Evolutionary conservation across 805 yeast species (phyloP).

Genomic region (Monosporozyma aquatica): DNA sequence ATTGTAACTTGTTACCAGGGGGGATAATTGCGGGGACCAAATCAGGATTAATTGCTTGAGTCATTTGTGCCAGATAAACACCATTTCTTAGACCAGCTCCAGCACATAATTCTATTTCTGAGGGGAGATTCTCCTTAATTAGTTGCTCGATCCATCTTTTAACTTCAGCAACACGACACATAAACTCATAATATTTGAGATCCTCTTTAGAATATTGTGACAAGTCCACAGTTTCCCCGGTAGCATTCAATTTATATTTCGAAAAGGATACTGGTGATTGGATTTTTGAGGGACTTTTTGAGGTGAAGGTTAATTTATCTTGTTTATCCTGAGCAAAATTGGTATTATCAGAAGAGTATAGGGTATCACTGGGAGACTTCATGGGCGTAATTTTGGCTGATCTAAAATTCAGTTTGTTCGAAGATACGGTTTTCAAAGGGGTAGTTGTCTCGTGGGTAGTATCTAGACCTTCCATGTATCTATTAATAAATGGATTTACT

Average conservation of each 20-base stretch:
- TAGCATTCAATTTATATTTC: neutral
- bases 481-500: conserved; percentile 18
- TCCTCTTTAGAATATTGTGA: conserved; percentile 13
- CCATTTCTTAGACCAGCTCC: conserved; percentile 74
- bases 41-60: conserved; percentile 62
- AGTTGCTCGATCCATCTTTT: conserved; percentile 68
- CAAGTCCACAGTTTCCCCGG: conserved; percentile 2
- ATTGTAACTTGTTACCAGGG: conserved; percentile 58
- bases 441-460: neutral
- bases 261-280: neutral
- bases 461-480: conserved; percentile 23
- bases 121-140: conserved; percentile 46
- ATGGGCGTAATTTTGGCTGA: neutral
- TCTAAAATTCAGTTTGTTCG: conserved; percentile 11
- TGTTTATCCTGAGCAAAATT: neutral
- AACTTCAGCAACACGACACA: conserved; percentile 76
- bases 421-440: conserved; percentile 17
- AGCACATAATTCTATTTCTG: conserved; percentile 42
- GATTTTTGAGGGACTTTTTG: neutral
- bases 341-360: neutral
- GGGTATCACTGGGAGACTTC: neutral
- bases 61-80: conserved; percentile 69
- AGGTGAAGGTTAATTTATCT: neutral
- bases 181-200: conserved; percentile 58
- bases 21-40: conserved; percentile 46